Conservation (phyloP, 495 filamentous ascomycete species). For the Glutinoglossum americanum region DNA sequence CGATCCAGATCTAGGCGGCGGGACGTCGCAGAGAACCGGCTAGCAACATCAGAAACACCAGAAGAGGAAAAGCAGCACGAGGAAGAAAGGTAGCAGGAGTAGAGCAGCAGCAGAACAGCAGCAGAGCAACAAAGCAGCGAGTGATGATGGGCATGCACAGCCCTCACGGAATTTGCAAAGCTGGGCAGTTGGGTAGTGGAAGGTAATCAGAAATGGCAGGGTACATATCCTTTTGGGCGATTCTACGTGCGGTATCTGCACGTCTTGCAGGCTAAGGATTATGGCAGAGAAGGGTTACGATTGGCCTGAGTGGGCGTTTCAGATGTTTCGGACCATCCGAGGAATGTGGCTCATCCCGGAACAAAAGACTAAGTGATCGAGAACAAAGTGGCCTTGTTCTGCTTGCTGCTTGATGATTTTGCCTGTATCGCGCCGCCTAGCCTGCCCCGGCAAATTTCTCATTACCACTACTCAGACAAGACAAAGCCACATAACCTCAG, state of each 20-base stretch:
- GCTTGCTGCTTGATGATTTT: not conserved
- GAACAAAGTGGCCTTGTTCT: not conserved
- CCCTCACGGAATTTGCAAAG: not conserved
- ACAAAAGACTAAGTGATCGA: not conserved
- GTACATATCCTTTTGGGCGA: not conserved
- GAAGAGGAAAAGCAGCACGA: not conserved
- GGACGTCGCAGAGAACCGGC: not conserved
- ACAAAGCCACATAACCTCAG: not conserved
- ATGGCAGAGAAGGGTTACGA: not conserved
- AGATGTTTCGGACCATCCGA: not conserved
- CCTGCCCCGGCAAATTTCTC: not conserved
- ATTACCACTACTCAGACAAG: not conserved
- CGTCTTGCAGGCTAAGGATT: not conserved
- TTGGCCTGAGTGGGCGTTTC: not conserved
- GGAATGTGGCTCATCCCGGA: not conserved
- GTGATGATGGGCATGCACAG: not conserved
- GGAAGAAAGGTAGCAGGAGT: not conserved
- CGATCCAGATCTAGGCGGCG: constrained; percentile 1
- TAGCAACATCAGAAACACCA: not conserved
- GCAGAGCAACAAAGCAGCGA: not conserved
- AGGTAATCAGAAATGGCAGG: too few relatives aligned
- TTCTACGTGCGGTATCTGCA: not conserved
- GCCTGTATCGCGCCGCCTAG: not conserved
- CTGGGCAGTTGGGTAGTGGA: too few relatives aligned
- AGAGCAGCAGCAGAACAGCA: too few relatives aligned